These are phyloP conservation scores for Wallacemonas sp. DNA, from an alignment of 208 protist species.

Conservation along the genomic window DNA sequence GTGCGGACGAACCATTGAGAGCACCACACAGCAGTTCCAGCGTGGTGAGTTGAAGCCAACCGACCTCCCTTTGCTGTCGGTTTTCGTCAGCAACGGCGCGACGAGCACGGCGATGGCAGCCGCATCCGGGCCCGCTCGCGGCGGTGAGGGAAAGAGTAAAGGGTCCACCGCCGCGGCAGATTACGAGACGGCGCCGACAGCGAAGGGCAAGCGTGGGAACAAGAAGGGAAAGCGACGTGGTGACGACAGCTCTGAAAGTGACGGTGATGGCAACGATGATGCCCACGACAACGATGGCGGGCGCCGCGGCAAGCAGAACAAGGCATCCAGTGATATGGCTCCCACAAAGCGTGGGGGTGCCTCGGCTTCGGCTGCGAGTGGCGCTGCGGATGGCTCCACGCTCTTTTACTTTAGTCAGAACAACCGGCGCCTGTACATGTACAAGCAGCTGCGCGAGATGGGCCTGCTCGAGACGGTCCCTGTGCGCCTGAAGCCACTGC, in stretches of 20 bases:
- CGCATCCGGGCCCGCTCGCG: neutral
- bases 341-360: no score
- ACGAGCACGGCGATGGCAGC: no score
- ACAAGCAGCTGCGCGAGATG: slow-evolving; percentile 65
- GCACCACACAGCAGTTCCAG: slow-evolving; percentile 69
- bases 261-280: neutral
- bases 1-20: slow-evolving; percentile 79
- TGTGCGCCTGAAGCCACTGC: slow-evolving; percentile 66
- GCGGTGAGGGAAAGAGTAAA: neutral
- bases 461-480: slow-evolving; percentile 50
- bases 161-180: neutral
- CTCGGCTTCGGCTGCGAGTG: no score
- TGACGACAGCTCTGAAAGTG: slow-evolving; percentile 8
- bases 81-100: slow-evolving; percentile 37
- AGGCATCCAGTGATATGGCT: no score
- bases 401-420: slow-evolving; percentile 80
- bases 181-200: neutral
- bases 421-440: slow-evolving; percentile 84
- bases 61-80: slow-evolving; percentile 74
- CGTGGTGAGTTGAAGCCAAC: slow-evolving; percentile 38
- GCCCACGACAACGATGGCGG: slow-evolving; percentile 15
- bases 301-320: neutral
- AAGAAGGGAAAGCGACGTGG: slow-evolving; percentile 8
- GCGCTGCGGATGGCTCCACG: no score
- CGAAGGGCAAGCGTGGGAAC: neutral